Conservation (phyloP, 148 eudicot species). For the Persicaria maculosa region DNA sequence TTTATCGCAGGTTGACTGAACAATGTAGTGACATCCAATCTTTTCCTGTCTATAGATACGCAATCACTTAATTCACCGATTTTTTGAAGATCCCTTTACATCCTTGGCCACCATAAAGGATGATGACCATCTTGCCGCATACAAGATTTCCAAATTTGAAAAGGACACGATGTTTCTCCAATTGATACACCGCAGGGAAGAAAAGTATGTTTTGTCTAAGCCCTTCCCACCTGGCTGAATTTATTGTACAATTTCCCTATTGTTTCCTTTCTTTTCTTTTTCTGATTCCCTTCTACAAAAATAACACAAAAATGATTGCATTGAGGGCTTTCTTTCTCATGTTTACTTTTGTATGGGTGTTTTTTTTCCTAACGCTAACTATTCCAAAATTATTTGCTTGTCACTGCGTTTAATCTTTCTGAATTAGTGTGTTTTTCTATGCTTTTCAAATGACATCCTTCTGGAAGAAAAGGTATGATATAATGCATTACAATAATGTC, state of each 20-base stretch:
- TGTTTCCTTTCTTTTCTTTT: not conserved
- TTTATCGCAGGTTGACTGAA: not conserved
- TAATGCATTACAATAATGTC: not conserved
- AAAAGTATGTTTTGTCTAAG: constrained; percentile 41
- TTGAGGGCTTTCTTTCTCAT: not conserved
- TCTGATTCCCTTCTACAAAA: not conserved
- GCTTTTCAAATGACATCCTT: not conserved
- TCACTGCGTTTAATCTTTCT: not conserved
- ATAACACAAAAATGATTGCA: not conserved
- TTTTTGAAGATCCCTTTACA: constrained; percentile 84
- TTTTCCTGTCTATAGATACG: constrained; percentile 43
- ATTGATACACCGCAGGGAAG: constrained; percentile 82
- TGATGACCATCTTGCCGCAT: constrained; percentile 89
- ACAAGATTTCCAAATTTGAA: constrained; percentile 62
- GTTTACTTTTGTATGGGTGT: not conserved
- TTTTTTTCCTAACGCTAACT: not conserved
- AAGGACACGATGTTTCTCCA: constrained; percentile 68
- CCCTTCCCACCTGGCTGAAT: not conserved
- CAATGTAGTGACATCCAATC: not conserved
- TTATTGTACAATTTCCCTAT: not conserved
- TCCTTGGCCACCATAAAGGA: constrained; percentile 75
- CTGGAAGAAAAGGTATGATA: not conserved
- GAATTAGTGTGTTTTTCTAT: not conserved
- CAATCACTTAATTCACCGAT: constrained; percentile 65
- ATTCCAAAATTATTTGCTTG: not conserved